Conservation (phyloP, 179 eudicot species). For the Heliamphora pulchella region DNA sequence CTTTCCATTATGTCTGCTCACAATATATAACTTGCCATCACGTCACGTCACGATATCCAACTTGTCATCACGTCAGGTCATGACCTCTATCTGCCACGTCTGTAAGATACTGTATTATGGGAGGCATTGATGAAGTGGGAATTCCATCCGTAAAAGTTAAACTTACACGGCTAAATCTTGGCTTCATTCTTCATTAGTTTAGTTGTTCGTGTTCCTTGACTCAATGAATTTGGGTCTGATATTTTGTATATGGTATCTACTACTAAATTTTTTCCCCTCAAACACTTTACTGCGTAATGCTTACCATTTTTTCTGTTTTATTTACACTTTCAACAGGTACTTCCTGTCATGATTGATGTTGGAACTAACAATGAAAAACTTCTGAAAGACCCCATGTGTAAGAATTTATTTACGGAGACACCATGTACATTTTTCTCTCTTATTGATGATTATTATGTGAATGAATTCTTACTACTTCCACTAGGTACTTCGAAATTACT, state of each 20-base stretch:
- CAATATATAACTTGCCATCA: too few species aligned
- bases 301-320: constrained; percentile 14
- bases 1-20: too few species aligned
- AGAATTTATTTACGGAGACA: constrained; percentile 21
- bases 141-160: too few species aligned
- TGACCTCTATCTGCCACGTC: too few species aligned
- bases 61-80: too few species aligned
- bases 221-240: too few species aligned
- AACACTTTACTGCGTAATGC: not conserved
- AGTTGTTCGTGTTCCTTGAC: too few species aligned
- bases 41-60: too few species aligned
- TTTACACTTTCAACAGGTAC: constrained; percentile 49
- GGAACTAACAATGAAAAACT: constrained; percentile 96
- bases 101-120: too few species aligned
- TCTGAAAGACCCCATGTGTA: constrained; percentile 78
- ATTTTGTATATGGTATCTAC: not conserved
- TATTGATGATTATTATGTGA: not conserved
- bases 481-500: not conserved
- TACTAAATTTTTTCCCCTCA: not conserved
- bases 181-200: too few species aligned
- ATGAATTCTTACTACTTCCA: not conserved
- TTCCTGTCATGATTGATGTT: constrained; percentile 95
- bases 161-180: too few species aligned
- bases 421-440: not conserved
- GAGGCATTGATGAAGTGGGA: not conserved